These are phyloP conservation scores for Trichophyton verrucosum DNA, from an alignment of 2,329 filamentous ascomycete genomes.

Conservation along the genomic window DNA sequence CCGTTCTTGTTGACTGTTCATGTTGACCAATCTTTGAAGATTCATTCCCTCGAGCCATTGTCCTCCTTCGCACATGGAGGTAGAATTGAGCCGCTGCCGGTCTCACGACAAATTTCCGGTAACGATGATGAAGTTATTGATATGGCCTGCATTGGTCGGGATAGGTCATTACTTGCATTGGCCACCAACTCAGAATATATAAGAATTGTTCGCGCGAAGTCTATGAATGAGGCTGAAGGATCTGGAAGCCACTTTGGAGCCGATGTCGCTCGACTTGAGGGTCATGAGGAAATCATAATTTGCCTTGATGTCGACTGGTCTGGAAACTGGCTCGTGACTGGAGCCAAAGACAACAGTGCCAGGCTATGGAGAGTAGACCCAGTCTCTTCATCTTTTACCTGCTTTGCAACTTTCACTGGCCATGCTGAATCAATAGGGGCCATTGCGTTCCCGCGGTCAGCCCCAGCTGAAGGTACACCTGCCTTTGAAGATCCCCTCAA, in stretches of 20 bases:
- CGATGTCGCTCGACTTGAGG: conserved; percentile 72
- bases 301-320: conserved; percentile 93
- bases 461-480: conserved; percentile 55
- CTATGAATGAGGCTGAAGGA: conserved; percentile 23
- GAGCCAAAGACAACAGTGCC: conserved; percentile 92
- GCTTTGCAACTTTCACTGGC: conserved; percentile 70
- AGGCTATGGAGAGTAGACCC: conserved; percentile 80
- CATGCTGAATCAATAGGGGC: conserved; percentile 91
- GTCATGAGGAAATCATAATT: conserved; percentile 92
- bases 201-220: conserved; percentile 56
- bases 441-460: conserved; percentile 62
- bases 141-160: conserved; percentile 68
- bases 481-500: conserved; percentile 61
- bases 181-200: conserved; percentile 94
- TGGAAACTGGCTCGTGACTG: conserved; percentile 89
- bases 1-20: conserved; percentile 70
- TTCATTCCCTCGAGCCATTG: conserved; percentile 48
- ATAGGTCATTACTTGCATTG: conserved; percentile 70
- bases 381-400: conserved; percentile 59
- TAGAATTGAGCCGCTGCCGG: conserved; percentile 44
- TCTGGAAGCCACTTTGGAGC: conserved; percentile 64
- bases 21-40: conserved; percentile 72
- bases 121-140: conserved; percentile 98
- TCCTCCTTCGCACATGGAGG: conserved; percentile 26
- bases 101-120: conserved; percentile 73